phyloP scores from a whole-genome alignment of 345 rosid genomes.

The Pugionium cornutum region DNA sequence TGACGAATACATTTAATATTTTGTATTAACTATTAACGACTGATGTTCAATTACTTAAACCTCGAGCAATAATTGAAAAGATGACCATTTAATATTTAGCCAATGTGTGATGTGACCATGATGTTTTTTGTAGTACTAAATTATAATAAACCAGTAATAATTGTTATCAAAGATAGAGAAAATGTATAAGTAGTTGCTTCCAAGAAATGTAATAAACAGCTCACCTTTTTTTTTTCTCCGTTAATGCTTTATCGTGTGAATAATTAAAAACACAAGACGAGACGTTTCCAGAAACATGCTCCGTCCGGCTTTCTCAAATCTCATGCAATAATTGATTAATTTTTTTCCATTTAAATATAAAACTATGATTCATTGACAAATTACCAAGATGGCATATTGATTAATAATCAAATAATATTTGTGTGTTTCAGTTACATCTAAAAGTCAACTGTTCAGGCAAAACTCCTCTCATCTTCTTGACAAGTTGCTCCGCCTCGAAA shows the following conservation, averaged over 20 bases:
- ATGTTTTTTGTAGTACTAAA: conserved; percentile 3
- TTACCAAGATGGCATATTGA: conserved; percentile 29
- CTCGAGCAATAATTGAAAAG: no score
- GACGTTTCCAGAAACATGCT: conserved; percentile 39
- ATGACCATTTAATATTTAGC: no score
- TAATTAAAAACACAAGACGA: conserved; percentile 17
- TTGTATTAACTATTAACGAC: no score
- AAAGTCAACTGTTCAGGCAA: conserved; percentile 38
- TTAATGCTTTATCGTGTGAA: conserved; percentile 36
- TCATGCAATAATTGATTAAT: conserved; percentile 30
- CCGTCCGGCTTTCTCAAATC: conserved; percentile 36
- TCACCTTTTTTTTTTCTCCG: conserved; percentile 7
- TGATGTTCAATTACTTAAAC: no score
- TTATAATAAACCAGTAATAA: not conserved
- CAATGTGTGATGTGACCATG: not conserved
- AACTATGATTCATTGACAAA: conserved; percentile 2
- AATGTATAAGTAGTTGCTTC: conserved; percentile 38
- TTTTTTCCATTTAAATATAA: not conserved
- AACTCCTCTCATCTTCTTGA: conserved; percentile 38
- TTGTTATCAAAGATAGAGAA: conserved; percentile 20
- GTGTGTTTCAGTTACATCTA: conserved; percentile 19
- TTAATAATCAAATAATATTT: conserved; percentile 4
- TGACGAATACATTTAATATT: no score
- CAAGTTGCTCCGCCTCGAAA: conserved; percentile 28
- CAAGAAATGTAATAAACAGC: conserved; percentile 36